phyloP scores from a whole-genome alignment of 2,329 filamentous ascomycete genomes.

The Karstenula rhodostoma region DNA sequence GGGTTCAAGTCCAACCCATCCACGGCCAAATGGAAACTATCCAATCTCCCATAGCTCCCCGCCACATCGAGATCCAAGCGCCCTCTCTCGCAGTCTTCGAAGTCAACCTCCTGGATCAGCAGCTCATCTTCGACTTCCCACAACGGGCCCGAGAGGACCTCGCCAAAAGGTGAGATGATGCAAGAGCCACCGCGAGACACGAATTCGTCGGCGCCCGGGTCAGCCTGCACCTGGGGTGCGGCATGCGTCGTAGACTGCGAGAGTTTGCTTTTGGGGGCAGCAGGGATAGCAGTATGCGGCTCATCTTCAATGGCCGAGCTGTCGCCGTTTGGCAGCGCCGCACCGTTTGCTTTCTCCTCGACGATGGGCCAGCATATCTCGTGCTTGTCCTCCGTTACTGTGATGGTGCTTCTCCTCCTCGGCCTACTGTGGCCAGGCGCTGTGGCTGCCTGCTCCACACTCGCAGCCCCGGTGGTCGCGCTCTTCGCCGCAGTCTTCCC shows the following conservation, averaged over 20 bases:
- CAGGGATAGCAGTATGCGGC: constrained; percentile 27
- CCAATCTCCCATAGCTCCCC: constrained; percentile 83
- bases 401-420: constrained; percentile 52
- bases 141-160: constrained; percentile 80
- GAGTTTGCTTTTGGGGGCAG: constrained; percentile 15
- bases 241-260: constrained; percentile 12
- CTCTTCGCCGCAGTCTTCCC: constrained; percentile 12
- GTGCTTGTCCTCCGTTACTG: constrained; percentile 52
- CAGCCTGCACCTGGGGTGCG: not conserved
- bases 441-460: constrained; percentile 4
- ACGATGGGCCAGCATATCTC: constrained; percentile 56
- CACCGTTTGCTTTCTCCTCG: constrained; percentile 28
- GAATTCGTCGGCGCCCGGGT: constrained; percentile 55
- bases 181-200: constrained; percentile 80
- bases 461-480: constrained; percentile 5
- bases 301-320: constrained; percentile 26
- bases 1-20: constrained; percentile 67
- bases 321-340: constrained; percentile 30
- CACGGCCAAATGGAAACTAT: constrained; percentile 67
- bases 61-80: constrained; percentile 83
- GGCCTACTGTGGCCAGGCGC: constrained; percentile 20
- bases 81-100: constrained; percentile 86
- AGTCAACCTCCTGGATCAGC: constrained; percentile 77
- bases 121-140: constrained; percentile 79
- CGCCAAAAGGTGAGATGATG: constrained; percentile 80